Percentiles rank a stretch among this genome's conserved stretches.
Conservation (phyloP, 2,329 filamentous ascomycete species). For the Dendrostoma leiphaemia region DNA sequence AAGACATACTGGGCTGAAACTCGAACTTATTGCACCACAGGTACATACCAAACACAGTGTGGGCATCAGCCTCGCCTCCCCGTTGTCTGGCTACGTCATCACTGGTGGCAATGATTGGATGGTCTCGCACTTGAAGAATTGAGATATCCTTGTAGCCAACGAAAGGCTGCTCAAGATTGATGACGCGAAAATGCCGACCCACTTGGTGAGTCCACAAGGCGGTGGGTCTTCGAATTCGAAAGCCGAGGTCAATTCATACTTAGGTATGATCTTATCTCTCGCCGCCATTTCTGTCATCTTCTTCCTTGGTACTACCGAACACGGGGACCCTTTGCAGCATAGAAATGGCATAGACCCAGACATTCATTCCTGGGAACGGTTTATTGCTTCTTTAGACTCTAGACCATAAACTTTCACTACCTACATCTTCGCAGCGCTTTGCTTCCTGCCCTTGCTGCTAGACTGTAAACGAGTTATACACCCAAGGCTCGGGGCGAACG, state of each 20-base stretch:
- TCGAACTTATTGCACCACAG: background rate
- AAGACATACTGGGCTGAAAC: too few species aligned
- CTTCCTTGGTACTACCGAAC: too few species aligned
- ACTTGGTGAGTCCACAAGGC: conserved; percentile 4
- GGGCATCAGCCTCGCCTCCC: background rate
- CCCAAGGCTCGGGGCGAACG: background rate
- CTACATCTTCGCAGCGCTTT: too few species aligned
- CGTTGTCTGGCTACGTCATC: background rate
- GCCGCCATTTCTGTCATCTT: background rate
- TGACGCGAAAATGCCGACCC: conserved; percentile 1
- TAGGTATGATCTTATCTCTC: conserved; percentile 12
- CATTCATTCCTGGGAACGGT: background rate
- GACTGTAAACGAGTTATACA: background rate
- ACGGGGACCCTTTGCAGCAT: background rate
- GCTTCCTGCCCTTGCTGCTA: too few species aligned
- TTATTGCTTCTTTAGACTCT: background rate
- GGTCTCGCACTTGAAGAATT: background rate
- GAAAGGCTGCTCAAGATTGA: background rate
- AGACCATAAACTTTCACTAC: too few species aligned
- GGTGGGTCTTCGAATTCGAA: conserved; percentile 8
- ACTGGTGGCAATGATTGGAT: background rate
- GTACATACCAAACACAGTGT: background rate
- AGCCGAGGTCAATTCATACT: conserved; percentile 12
- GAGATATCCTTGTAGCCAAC: background rate
- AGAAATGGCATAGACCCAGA: background rate